Evolutionary conservation across 345 rosid genomes (phyloP), one percentile per base, ranked within the genome.

Genomic region (Rhizophora apiculata): DNA sequence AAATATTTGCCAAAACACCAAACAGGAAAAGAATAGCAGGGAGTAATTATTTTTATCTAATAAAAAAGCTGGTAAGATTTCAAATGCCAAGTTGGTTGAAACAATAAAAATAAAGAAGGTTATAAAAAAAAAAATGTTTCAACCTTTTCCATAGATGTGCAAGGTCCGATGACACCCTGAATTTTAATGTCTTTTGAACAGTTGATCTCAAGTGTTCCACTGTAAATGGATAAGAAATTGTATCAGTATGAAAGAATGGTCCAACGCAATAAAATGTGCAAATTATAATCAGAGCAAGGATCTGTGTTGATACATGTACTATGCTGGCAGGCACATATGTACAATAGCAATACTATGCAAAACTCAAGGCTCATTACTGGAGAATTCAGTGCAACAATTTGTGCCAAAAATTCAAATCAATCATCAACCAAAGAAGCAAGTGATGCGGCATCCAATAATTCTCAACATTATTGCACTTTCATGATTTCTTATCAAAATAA

Each of bases 91-190:
- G 19, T 43, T 43, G 1, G 16, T 11, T 15, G 18, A 43, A 43
- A 15, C 30, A 22, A 13, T 2, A 56, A 56, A 57, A 75, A 27
- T 32, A n/a, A 68, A 61, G 18, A 16, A 56, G 16, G 18, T 56
- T 27, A 54, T 59, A 27, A 61, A 76, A 59, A 46, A 62, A 39
- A 51, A 59, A 39, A 61, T 30, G 43, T 56, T 69, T 76, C 69
- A 74, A 96, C 99, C 98, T 92, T 88, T 76, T 92, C 99, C 83
- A 89, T 75, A 26, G 99, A 90, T 29, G 99, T 81, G 83, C 99
- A 96, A 75, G 96, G 98, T 69, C 99, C 98, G 56, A 96, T 81
- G 36, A 85, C 74, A 36, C 99, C 99, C 74, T 96, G 94, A 77
- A 96, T 79, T 84, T 92, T 96, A 76, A 96, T 83, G 78, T 96